Evolutionary conservation across 2,329 filamentous ascomycete genomes (phyloP).

Genomic region (Fusarium lyarnte): DNA sequence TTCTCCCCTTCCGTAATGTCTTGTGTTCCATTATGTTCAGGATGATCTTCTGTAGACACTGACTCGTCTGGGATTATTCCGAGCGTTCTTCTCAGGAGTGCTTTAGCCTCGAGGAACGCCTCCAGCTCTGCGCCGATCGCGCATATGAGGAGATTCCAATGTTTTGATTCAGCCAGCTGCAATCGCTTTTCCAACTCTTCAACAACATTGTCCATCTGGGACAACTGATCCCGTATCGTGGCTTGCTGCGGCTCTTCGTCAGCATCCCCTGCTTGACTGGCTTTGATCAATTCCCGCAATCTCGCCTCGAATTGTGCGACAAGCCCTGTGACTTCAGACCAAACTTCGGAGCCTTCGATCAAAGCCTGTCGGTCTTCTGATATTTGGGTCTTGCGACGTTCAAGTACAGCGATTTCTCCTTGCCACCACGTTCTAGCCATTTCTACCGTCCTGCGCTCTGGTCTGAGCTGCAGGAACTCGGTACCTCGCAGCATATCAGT

Average conservation of each 20-base stretch:
- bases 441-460: slow-evolving; percentile 71
- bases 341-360: slow-evolving; percentile 72
- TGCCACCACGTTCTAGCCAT: slow-evolving; percentile 79
- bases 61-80: slow-evolving; percentile 13
- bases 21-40: not conserved
- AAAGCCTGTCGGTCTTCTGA: slow-evolving; percentile 72
- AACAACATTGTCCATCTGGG: slow-evolving; percentile 66
- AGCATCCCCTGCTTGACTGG: slow-evolving; percentile 43
- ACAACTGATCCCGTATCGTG: slow-evolving; percentile 58
- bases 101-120: slow-evolving; percentile 69
- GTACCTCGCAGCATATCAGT: slow-evolving; percentile 51
- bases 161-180: slow-evolving; percentile 65
- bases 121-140: slow-evolving; percentile 79
- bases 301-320: slow-evolving; percentile 72
- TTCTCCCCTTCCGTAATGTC: not conserved
- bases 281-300: slow-evolving; percentile 65
- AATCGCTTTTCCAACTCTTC: slow-evolving; percentile 63
- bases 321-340: slow-evolving; percentile 68
- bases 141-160: slow-evolving; percentile 80
- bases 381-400: slow-evolving; percentile 64
- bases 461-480: slow-evolving; percentile 69
- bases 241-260: slow-evolving; percentile 49
- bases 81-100: slow-evolving; percentile 56
- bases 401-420: slow-evolving; percentile 66
- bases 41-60: slow-evolving; percentile 4